Conservation (phyloP, 1,284 basidiomycete genomes). For the Trichosporon sp. region DNA sequence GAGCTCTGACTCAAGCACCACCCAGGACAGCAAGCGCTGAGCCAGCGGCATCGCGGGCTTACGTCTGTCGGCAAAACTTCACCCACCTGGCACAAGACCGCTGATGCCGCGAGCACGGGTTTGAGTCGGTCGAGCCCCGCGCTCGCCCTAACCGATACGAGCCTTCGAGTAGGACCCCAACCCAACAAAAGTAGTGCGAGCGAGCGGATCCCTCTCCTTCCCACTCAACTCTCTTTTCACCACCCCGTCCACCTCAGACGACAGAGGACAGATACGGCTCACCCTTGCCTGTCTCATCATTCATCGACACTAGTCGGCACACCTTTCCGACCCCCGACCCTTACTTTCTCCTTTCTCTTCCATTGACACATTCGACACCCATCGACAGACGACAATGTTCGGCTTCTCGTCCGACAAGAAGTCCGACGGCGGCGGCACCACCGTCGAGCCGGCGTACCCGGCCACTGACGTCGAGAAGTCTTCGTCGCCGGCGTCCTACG, state of each 20-base stretch:
- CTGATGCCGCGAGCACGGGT: background rate
- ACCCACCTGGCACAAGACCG: background rate
- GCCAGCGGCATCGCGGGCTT: background rate
- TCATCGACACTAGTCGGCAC: background rate
- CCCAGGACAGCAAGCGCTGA: background rate
- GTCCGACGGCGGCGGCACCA: constrained; percentile 12
- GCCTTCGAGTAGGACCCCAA: background rate
- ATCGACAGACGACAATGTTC: background rate
- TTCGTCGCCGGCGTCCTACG: background rate
- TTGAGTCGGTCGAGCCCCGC: background rate
- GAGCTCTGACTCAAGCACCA: background rate
- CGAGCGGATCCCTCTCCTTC: background rate
- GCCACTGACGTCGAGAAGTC: background rate
- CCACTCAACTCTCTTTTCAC: constrained; percentile 13
- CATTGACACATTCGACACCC: background rate
- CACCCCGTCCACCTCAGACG: background rate
- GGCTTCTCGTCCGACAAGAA: constrained; percentile 13
- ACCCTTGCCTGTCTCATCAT: background rate
- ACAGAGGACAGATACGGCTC: constrained; percentile 3
- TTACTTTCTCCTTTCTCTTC: background rate
- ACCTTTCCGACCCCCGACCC: background rate
- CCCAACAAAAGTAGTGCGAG: constrained; percentile 10
- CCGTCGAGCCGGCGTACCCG: constrained; percentile 7
- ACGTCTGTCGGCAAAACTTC: constrained; percentile 15
- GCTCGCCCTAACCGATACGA: background rate